Evolutionary conservation across 495 filamentous ascomycete genomes (phyloP).

Genomic region (Neurospora intermedia): DNA sequence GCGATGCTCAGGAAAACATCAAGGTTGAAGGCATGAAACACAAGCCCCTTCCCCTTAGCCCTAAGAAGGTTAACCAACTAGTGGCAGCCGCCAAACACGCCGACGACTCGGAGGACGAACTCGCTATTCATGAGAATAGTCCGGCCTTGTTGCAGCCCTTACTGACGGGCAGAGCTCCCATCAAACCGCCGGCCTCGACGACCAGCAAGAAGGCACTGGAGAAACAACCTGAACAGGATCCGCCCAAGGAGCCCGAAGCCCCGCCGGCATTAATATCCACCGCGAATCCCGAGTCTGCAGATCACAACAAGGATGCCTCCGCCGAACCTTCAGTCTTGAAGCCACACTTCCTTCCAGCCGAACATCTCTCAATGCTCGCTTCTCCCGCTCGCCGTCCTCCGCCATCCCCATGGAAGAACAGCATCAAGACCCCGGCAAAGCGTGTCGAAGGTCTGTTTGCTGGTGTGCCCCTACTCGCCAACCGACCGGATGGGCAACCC

Average conservation of each 20-base stretch:
- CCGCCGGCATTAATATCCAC: constrained; percentile 30
- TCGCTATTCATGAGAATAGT: constrained; percentile 39
- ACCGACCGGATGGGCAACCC: constrained; percentile 3
- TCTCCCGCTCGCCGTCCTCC: constrained; percentile 40
- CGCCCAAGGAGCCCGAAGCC: not conserved
- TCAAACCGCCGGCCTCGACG: constrained; percentile 16
- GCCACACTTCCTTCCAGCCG: not conserved
- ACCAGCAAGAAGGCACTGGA: constrained; percentile 10
- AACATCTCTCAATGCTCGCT: constrained; percentile 20
- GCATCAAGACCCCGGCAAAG: constrained; percentile 36
- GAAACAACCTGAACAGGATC: not conserved
- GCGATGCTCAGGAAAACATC: constrained; percentile 12
- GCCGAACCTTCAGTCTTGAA: not conserved
- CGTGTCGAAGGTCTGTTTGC: constrained; percentile 22
- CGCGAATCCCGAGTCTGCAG: constrained; percentile 9
- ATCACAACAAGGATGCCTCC: constrained; percentile 1
- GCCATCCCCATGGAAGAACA: constrained; percentile 37
- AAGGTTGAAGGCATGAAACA: constrained; percentile 14
- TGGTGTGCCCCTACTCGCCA: not conserved
- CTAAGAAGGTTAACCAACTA: constrained; percentile 47
- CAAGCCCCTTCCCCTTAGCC: constrained; percentile 33
- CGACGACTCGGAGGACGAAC: constrained; percentile 40
- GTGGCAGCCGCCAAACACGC: constrained; percentile 14
- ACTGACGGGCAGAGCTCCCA: constrained; percentile 32
- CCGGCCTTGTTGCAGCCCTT: constrained; percentile 29